Base-by-base conservation (phyloP, 2,329 filamentous ascomycete genomes). In the Neonectria sp. region DNA sequence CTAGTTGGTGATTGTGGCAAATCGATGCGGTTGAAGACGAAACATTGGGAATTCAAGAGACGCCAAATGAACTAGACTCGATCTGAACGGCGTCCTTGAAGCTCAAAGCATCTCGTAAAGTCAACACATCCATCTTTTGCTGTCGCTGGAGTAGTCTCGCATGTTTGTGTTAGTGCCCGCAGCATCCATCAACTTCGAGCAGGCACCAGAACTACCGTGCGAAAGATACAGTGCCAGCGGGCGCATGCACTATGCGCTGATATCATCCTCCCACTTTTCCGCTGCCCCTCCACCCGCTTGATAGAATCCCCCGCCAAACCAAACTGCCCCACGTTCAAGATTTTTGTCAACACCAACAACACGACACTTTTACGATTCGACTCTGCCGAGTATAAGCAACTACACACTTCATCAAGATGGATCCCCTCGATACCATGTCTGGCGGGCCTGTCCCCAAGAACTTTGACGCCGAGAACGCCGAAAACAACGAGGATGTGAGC, bases 401-500 rank as follows among this genome's bases (percentile, higher is more conserved):
- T 21, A 25, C n/a, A 5, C 15, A 24, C 55, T 51, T 43, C 45
- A 24, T 58, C 25, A 63, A 48, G 57, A 81, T 83, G 81, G 81
- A 83, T 73, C 80, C 81, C 43, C 79, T 82, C 70, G 79, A 83
- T 49, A 79, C 70, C 73, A 80, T 82, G 79, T 71, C 79, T 27
- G 72, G 74, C 15, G 79, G 75, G 48, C 77, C 74, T 25, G 75
- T 84, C 59, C 85, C 90, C 78, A 82, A 86, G 81, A 77, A 87
- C 84, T 88, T 92, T 81, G 80, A 92, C 80, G 79, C 90, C 80
- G 79, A 91, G 76, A 80, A 87, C 53, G 85, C 86, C 59, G 79
- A 82, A 65, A 89, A 89, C 77, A 83, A 87, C 75, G 86, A 88
- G 75, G 86, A 88, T 80, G 86, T 88, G 75, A 73, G 91, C 60